These are phyloP conservation scores for Magnolia officinalis DNA, from an alignment of 164 flowering plant genomes.

Conservation along the genomic window DNA sequence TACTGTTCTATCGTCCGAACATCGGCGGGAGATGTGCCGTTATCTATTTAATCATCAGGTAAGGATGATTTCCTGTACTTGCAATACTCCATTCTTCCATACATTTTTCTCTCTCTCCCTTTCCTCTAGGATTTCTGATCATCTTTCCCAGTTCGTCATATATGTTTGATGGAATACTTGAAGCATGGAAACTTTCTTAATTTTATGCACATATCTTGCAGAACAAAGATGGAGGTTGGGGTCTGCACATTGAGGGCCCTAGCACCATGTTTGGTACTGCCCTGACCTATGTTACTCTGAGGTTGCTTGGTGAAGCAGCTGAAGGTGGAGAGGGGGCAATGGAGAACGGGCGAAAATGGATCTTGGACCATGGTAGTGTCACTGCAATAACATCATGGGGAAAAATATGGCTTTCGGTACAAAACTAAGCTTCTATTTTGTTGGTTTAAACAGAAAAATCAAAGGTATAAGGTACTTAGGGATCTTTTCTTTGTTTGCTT, in stretches of 20 bases:
- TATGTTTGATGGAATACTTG: neutral
- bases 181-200: neutral
- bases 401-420: conserved; percentile 61
- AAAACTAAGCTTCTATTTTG: neutral
- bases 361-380: conserved; percentile 54
- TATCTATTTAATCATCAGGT: conserved; percentile 76
- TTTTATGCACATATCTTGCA: conserved; percentile 14
- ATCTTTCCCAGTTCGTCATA: neutral
- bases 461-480: neutral
- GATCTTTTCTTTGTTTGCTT: neutral
- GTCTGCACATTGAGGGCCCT: conserved; percentile 68
- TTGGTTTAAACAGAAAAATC: neutral
- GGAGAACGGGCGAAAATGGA: conserved; percentile 50
- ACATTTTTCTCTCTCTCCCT: neutral
- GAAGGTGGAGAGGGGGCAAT: conserved; percentile 41
- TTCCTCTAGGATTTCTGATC: neutral
- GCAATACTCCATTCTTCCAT: neutral
- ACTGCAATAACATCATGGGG: conserved; percentile 59
- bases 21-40: conserved; percentile 55
- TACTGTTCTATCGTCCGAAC: conserved; percentile 34
- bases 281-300: conserved; percentile 46
- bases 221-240: conserved; percentile 92
- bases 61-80: conserved; percentile 4
- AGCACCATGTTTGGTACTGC: conserved; percentile 71
- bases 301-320: conserved; percentile 55